These are phyloP conservation scores for Entomophthora muscae DNA, from an alignment of 371 early-diverging fungal species.

Conservation along the genomic window DNA sequence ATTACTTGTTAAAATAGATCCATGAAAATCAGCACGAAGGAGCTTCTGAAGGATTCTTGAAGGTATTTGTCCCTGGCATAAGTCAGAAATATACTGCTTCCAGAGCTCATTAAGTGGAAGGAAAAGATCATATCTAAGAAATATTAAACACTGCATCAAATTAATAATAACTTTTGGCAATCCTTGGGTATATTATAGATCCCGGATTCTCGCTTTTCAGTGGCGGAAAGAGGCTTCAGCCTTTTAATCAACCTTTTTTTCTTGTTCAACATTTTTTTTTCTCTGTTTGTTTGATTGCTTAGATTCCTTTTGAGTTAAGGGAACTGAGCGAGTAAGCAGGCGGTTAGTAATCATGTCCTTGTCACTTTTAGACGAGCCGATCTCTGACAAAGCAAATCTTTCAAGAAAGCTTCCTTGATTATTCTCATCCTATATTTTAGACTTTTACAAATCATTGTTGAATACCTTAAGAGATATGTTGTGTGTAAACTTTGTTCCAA, in stretches of 20 bases:
- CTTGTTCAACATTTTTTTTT: background rate
- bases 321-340: background rate
- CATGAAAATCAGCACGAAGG: background rate
- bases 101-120: background rate
- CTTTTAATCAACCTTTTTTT: background rate
- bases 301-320: background rate
- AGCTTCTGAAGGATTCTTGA: background rate
- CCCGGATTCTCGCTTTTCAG: background rate
- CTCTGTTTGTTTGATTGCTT: background rate
- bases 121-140: background rate
- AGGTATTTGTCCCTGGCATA: background rate
- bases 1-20: background rate
- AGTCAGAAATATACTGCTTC: background rate
- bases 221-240: background rate
- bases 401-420: background rate
- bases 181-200: background rate
- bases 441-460: background rate
- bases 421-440: background rate
- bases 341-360: background rate
- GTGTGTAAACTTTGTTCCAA: background rate
- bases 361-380: background rate
- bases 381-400: background rate
- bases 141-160: background rate
- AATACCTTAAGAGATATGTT: background rate
- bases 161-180: background rate